A percentile compares a stretch with the other conserved stretches of the same genome.
These are phyloP conservation scores for Mycena maculata DNA, from an alignment of 768 basidiomycete genomes.

Conservation along the genomic window DNA sequence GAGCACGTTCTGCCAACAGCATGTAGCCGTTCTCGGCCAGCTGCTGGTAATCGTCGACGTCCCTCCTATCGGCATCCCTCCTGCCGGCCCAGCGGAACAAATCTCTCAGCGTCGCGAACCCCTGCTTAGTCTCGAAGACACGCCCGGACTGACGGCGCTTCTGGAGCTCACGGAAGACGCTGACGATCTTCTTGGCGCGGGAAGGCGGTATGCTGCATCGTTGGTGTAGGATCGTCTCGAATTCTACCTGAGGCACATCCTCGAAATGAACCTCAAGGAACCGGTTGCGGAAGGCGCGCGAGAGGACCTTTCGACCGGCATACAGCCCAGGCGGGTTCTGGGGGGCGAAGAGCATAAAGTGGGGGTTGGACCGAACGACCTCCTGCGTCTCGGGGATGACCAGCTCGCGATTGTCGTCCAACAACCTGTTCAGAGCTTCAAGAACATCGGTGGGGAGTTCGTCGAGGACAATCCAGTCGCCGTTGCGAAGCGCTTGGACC, in stretches of 20 bases:
- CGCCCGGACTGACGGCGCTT: constrained; percentile 90
- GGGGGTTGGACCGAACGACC: constrained; percentile 90
- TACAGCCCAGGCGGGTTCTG: constrained; percentile 98
- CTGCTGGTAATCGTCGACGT: constrained; percentile 90
- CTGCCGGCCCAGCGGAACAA: constrained; percentile 97
- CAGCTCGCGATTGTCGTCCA: constrained; percentile 97
- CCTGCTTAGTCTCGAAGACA: constrained; percentile 97
- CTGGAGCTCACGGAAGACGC: constrained; percentile 92
- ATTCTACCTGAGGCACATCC: constrained; percentile 93
- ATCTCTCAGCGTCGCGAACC: constrained; percentile 96
- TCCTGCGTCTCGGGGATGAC: constrained; percentile 97
- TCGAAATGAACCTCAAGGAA: constrained; percentile 98
- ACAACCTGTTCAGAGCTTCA: constrained; percentile 94
- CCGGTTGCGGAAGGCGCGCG: constrained; percentile 95
- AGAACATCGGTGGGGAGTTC: constrained; percentile 98
- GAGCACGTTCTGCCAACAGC: constrained; percentile 92
- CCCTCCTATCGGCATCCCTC: no score
- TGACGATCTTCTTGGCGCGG: constrained; percentile 90
- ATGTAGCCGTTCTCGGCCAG: constrained; percentile 97
- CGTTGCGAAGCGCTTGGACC: constrained; percentile 89
- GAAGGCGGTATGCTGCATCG: constrained; percentile 94
- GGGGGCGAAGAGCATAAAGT: constrained; percentile 98
- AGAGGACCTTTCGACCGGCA: constrained; percentile 93
- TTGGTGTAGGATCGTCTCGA: constrained; percentile 94
- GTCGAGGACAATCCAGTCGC: constrained; percentile 98